A percentile compares a stretch with the other conserved stretches of the same genome.
phyloP scores from a whole-genome alignment of 305 asterid species.

The Withania somnifera region DNA sequence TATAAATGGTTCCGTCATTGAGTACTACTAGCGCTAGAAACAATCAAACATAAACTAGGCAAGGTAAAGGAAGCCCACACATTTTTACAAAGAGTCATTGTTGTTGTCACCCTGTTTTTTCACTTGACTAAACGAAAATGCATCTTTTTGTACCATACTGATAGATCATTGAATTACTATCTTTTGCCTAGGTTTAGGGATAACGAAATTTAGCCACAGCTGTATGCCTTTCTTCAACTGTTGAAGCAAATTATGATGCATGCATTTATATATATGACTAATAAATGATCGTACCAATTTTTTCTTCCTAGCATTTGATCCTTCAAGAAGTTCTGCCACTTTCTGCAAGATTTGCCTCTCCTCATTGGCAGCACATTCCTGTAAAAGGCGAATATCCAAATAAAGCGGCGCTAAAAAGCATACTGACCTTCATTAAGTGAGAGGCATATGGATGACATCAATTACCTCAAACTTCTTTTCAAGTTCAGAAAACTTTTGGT shows the following conservation, averaged over 20 bases:
- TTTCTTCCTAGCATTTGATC: slow-evolving; percentile 87
- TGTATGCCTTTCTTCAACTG: not conserved
- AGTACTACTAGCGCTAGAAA: not conserved
- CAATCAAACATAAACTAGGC: not conserved
- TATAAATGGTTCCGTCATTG: too few species aligned
- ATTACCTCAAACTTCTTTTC: slow-evolving; percentile 94
- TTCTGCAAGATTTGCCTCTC: slow-evolving; percentile 82
- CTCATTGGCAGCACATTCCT: slow-evolving; percentile 95
- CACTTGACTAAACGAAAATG: not conserved
- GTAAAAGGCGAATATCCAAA: slow-evolving; percentile 5
- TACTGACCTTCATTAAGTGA: not conserved
- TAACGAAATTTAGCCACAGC: not conserved
- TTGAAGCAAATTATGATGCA: not conserved
- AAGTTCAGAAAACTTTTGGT: slow-evolving; percentile 71
- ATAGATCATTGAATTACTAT: not conserved
- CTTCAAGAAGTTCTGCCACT: slow-evolving; percentile 90
- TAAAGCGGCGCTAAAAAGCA: not conserved
- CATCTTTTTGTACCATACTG: not conserved
- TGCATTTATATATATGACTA: not conserved
- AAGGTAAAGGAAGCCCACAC: not conserved
- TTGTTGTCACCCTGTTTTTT: not conserved
- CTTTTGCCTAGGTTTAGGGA: not conserved
- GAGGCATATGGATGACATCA: slow-evolving; percentile 7
- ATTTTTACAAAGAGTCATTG: not conserved
- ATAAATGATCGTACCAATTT: slow-evolving; percentile 47